Evolutionary conservation across 148 eudicot species (phyloP), one percentile per base, ranked within the genome.

Genomic region (Polygonum aviculare): DNA sequence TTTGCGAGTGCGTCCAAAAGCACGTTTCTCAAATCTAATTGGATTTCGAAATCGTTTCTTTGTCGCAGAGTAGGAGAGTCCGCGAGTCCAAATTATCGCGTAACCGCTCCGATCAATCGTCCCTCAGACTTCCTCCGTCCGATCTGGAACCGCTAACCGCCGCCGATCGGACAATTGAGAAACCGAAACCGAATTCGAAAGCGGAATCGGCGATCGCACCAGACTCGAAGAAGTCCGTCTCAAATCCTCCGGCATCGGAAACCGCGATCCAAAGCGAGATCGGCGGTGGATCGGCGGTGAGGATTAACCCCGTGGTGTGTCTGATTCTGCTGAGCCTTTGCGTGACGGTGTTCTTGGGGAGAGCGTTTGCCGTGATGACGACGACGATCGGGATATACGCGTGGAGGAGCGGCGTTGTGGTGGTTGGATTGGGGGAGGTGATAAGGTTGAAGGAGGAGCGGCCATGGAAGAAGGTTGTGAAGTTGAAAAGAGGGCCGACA

Each of bases 321-420:
- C 22, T 78, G 75, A 35, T 78, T 36, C 48, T 78, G 3, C 7
- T 78, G 10, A 71, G 75, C 22, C 47, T 72, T 7, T 78, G 67
- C 33, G 40, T 78, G 49, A 72, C 79, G 50, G 69, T 78, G 36
- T 78, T 78, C 14, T 78, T 69, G 47, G 79, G 79, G 60, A 8
- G 49, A 52, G 1, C 69, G 63, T 67, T 11, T 12, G 79, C 79
- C 19, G 79, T 77, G 62, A n/a, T 67, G 60, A 67, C 31, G 36
- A 77, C 79, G 8, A 77, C 79, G n/a, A 7, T 77, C 9, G 50
- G 62, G 65, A 49, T 77, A 11, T 77, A 67, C 48, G 41, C 52
- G 15, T 72, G 75, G 75, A 35, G 45, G 75, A 72, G 52, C 21
- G 72, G 72, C 3, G 74, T 9, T 1, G 26, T 40, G 74, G 74